Conservation (phyloP, 1,284 basidiomycete species). For the Trichosporon sp. region DNA sequence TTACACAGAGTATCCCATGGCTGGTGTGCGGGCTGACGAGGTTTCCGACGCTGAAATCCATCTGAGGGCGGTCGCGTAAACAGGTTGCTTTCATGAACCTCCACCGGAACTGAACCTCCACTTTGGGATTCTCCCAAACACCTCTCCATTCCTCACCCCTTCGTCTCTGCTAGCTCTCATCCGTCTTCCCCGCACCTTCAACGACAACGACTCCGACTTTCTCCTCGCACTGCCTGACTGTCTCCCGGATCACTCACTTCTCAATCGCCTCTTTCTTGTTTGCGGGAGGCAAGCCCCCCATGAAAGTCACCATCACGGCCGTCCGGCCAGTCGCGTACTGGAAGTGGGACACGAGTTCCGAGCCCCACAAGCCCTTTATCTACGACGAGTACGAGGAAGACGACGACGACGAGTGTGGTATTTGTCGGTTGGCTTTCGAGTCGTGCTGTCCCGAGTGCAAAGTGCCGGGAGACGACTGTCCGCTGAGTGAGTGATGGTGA, state of each 20-base stretch:
- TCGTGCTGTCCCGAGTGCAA: slow-evolving; percentile 91
- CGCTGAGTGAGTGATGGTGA: slow-evolving; percentile 69
- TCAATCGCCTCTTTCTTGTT: too few species aligned
- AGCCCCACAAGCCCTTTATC: slow-evolving; percentile 50
- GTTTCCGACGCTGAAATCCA: slow-evolving; percentile 3
- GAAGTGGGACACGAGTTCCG: slow-evolving; percentile 54
- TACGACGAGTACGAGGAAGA: slow-evolving; percentile 65
- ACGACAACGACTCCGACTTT: too few species aligned
- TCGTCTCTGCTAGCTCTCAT: not conserved
- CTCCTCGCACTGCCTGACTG: too few species aligned
- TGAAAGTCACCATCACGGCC: slow-evolving; percentile 53
- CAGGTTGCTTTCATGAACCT: not conserved
- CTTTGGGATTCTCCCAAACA: not conserved
- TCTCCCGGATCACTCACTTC: too few species aligned
- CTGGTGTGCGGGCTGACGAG: not conserved
- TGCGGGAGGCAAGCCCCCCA: slow-evolving; percentile 24
- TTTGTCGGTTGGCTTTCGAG: slow-evolving; percentile 87
- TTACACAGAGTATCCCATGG: slow-evolving; percentile 47
- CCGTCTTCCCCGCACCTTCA: too few species aligned
- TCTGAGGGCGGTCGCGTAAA: not conserved
- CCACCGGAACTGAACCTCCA: not conserved
- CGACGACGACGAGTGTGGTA: slow-evolving; percentile 88
- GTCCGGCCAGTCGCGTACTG: slow-evolving; percentile 55
- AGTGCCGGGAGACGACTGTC: slow-evolving; percentile 94
- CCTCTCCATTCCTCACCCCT: not conserved